Conservation (phyloP, 2,329 filamentous ascomycete species). For the Paraphoma sp. region DNA sequence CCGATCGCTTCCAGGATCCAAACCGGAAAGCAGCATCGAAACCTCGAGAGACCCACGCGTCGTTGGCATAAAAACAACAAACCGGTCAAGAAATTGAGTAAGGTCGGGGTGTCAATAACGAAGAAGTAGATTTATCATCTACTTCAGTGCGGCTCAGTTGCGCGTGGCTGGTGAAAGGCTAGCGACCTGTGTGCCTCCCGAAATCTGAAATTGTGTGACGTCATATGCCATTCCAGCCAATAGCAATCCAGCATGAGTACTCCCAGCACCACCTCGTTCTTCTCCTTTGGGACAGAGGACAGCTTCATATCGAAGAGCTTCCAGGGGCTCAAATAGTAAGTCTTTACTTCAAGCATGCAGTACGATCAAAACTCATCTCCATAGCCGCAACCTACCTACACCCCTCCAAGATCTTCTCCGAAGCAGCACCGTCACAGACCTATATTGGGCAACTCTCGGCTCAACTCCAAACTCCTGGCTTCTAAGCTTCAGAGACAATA, state of each 20-base stretch:
- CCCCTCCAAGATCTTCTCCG: constrained; percentile 34
- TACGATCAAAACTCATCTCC: constrained; percentile 5
- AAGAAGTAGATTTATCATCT: no score
- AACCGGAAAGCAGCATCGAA: constrained; percentile 33
- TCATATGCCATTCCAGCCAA: constrained; percentile 34
- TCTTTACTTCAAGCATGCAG: background rate
- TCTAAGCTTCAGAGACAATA: constrained; percentile 36
- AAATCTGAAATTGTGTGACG: constrained; percentile 29
- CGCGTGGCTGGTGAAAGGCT: background rate
- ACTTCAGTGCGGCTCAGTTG: background rate
- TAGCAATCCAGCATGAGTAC: constrained; percentile 35
- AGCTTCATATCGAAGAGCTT: constrained; percentile 42
- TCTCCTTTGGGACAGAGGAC: constrained; percentile 43
- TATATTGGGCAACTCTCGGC: constrained; percentile 43
- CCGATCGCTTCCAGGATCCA: constrained; percentile 37
- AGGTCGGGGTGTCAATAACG: no score
- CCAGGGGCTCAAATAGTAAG: constrained; percentile 41
- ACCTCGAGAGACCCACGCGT: background rate
- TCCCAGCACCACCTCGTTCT: constrained; percentile 34
- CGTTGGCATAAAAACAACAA: constrained; percentile 3
- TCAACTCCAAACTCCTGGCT: constrained; percentile 41
- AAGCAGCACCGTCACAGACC: constrained; percentile 29
- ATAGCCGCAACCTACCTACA: constrained; percentile 37
- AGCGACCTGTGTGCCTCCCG: background rate
- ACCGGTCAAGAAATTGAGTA: background rate